These are phyloP conservation scores for Metarhizium humberi DNA, from an alignment of 2,329 filamentous ascomycete species.

Conservation along the genomic window DNA sequence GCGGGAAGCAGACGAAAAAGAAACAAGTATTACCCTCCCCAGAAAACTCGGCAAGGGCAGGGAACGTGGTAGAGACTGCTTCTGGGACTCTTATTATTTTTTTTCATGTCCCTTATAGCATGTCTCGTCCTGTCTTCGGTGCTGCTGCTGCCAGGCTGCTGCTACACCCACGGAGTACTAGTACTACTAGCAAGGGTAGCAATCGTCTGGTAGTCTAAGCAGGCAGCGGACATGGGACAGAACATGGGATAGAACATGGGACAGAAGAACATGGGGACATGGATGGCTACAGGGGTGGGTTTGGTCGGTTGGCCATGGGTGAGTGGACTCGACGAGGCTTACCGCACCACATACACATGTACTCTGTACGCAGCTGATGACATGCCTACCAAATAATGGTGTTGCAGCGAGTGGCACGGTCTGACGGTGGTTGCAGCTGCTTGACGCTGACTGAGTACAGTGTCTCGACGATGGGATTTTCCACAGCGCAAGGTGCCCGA, in stretches of 20 bases:
- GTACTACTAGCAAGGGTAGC: not conserved
- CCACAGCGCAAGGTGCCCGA: too few relatives aligned
- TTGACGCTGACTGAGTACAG: too few relatives aligned
- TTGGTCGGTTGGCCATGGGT: not conserved
- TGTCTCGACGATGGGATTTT: too few relatives aligned
- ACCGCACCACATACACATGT: too few relatives aligned
- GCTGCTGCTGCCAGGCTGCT: not conserved
- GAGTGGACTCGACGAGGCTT: too few relatives aligned
- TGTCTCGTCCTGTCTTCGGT: not conserved
- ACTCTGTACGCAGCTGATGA: too few relatives aligned
- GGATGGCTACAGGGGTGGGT: not conserved
- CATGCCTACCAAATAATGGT: too few relatives aligned
- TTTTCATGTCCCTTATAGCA: not conserved
- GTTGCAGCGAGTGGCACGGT: too few relatives aligned
- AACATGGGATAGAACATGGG: not conserved
- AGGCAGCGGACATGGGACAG: not conserved
- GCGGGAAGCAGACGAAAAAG: not conserved
- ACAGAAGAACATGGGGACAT: not conserved
- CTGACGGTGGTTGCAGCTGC: too few relatives aligned
- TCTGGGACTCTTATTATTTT: not conserved
- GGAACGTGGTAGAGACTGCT: not conserved
- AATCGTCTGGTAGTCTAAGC: not conserved
- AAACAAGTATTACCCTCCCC: not conserved
- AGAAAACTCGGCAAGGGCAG: not conserved
- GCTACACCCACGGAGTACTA: not conserved